Base-by-base conservation (phyloP, 139 green algal species). In the Asterochloris sp. region DNA sequence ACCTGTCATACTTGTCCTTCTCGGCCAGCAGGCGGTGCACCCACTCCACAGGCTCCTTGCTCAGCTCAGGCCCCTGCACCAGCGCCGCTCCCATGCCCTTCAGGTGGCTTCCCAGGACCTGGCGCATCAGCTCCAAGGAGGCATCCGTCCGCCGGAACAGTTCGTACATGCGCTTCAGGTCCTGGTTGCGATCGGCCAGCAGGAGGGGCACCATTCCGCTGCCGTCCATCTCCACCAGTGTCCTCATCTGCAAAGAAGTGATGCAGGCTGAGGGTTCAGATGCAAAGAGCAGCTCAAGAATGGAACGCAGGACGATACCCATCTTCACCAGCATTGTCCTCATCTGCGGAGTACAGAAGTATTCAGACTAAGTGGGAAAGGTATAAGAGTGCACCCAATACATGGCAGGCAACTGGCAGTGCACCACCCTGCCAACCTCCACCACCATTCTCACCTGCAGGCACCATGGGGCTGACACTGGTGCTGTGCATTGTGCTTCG, bases 221-320 rank as follows among this genome's bases (percentile, higher is more conserved):
- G 88, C 93, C 90, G 83, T 98, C 95, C 96, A 98, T 98, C 79
- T 97, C 91, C 28, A 96, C 92, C n/a, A 99, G 91, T 47, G 91
- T 81, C 54, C 87, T 84, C 92, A 98, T 95, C 91, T 98, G 93
- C 66, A 77, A 28, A 10, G 24, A 62, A 0, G 62, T 66, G 38
- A 23, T n/a, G 16, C n/a, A 28, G 63, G 13, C 23, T 54, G 38
- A 54, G 38, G 38, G 38, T 54, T 54, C 38, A 54, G 38, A 54
- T 54, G 28, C 64, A 38, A 24, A 80, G 0, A 69, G 11, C 74
- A 16, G 17, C 14, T 13, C 24, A 78, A 78, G 26, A 78, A 26
- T 26, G 14, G 10, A 38, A 75, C 13, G 29, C 2, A 75, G 69
- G 8, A 26, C n/a, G n/a, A 75, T 16, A 28, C 69, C 16, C 13